A percentile compares a stretch with the other conserved stretches of the same genome.
These are phyloP conservation scores for Linanthus parryae DNA, from an alignment of 148 eudicot genomes.

Conservation along the genomic window DNA sequence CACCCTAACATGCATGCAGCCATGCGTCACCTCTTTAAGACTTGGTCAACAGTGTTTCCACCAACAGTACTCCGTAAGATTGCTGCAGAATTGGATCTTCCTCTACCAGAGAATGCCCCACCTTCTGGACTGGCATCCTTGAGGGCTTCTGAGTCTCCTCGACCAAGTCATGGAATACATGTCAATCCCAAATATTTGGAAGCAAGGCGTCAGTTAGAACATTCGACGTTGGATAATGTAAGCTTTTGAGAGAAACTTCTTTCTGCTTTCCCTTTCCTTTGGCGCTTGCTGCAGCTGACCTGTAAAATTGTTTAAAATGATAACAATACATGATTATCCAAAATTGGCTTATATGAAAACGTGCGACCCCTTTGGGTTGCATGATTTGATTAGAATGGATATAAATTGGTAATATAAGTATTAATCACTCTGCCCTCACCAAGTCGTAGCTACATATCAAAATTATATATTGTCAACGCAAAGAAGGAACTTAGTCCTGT, in stretches of 20 bases:
- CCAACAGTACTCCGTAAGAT: conserved; percentile 61
- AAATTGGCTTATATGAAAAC: too few species aligned
- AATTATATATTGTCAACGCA: too few species aligned
- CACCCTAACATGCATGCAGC: conserved; percentile 61
- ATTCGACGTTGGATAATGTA: conserved; percentile 47
- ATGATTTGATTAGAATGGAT: too few species aligned
- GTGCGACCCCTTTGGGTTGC: too few species aligned
- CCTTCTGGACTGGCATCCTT: conserved; percentile 41
- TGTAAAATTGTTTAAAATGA: conserved; percentile 2
- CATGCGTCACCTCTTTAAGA: conserved; percentile 84
- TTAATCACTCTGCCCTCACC: too few species aligned
- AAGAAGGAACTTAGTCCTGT: too few species aligned
- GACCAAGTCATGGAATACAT: conserved; percentile 91
- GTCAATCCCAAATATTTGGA: conserved; percentile 93
- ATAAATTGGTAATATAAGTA: too few species aligned
- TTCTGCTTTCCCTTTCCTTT: not conserved
- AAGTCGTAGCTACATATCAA: too few species aligned
- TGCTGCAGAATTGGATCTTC: conserved; percentile 62
- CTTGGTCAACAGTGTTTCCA: conserved; percentile 90
- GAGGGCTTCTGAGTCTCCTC: conserved; percentile 83
- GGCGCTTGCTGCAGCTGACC: conserved; percentile 2
- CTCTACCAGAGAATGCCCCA: too few species aligned
- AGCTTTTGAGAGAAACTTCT: conserved; percentile 23
- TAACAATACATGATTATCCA: too few species aligned
- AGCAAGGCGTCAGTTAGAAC: conserved; percentile 67